Conservation (phyloP, 2,329 filamentous ascomycete species). For the Harringtonia aguacate region DNA sequence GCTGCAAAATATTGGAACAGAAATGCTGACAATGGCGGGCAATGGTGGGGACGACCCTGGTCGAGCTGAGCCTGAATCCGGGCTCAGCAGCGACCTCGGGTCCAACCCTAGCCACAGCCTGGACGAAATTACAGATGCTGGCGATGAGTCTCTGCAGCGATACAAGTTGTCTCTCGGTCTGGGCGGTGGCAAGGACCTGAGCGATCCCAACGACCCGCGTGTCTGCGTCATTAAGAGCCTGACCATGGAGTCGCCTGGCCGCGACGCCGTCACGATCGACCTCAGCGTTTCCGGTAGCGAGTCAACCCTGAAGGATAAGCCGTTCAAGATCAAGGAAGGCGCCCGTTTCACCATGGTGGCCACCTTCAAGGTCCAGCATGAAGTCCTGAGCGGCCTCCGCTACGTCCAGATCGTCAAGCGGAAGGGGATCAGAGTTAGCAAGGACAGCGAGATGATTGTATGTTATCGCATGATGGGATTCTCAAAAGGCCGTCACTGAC, state of each 20-base stretch:
- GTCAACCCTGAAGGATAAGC: constrained; percentile 72
- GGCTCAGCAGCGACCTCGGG: background rate
- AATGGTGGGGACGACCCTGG: constrained; percentile 1
- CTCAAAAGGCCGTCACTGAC: background rate
- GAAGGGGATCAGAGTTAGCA: constrained; percentile 76
- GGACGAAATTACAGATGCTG: constrained; percentile 34
- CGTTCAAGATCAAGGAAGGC: constrained; percentile 96
- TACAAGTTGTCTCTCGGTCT: constrained; percentile 97
- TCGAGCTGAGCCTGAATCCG: background rate
- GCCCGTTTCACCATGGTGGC: constrained; percentile 90
- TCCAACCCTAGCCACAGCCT: background rate
- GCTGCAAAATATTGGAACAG: background rate
- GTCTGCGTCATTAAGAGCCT: constrained; percentile 91
- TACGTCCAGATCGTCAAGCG: constrained; percentile 92
- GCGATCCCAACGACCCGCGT: constrained; percentile 70
- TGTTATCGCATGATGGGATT: no score
- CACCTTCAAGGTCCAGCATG: constrained; percentile 90
- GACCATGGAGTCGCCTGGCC: constrained; percentile 75
- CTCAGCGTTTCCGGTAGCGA: constrained; percentile 65
- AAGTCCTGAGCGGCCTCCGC: constrained; percentile 89
- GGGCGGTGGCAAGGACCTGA: constrained; percentile 59
- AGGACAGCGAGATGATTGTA: constrained; percentile 98
- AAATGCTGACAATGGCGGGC: constrained; percentile 2
- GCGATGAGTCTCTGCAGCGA: constrained; percentile 89
- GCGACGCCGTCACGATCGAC: constrained; percentile 79